Conservation (phyloP, 2,329 filamentous ascomycete genomes). For the Apiospora pterosperma region DNA sequence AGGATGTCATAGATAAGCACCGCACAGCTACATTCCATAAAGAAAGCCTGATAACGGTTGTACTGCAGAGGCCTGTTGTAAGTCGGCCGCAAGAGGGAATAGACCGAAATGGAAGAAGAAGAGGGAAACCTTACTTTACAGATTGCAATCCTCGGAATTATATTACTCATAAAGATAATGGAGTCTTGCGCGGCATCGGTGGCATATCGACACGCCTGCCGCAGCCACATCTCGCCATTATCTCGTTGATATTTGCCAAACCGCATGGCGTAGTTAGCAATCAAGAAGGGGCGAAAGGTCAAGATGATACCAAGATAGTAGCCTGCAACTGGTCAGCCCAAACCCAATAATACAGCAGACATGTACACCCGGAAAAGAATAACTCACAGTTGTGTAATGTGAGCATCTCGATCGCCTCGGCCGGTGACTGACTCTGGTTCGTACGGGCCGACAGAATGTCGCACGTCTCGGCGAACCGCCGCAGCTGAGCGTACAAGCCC, state of each 20-base stretch:
- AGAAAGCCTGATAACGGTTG: slow-evolving; percentile 21
- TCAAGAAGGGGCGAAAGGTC: slow-evolving; percentile 21
- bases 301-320: slow-evolving; percentile 20
- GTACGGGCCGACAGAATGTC: slow-evolving; percentile 14
- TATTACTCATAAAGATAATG: slow-evolving; percentile 16
- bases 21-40: slow-evolving; percentile 24
- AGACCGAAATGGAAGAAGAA: too few relatives aligned
- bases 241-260: slow-evolving; percentile 6
- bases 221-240: slow-evolving; percentile 23
- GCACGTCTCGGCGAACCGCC: slow-evolving; percentile 16
- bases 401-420: slow-evolving; percentile 10
- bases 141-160: slow-evolving; percentile 10
- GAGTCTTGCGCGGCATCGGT: slow-evolving; percentile 27
- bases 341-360: not conserved
- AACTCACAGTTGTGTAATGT: slow-evolving; percentile 14
- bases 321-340: slow-evolving; percentile 2
- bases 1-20: slow-evolving; percentile 27
- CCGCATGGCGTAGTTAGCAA: slow-evolving; percentile 18
- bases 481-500: slow-evolving; percentile 16
- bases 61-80: not conserved
- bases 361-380: not conserved
- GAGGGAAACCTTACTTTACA: slow-evolving; percentile 8
- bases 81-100: not conserved
- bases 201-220: slow-evolving; percentile 25
- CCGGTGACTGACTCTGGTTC: not conserved